phyloP scores from a whole-genome alignment of 2,329 filamentous ascomycete species.

The Karstenula rhodostoma region DNA sequence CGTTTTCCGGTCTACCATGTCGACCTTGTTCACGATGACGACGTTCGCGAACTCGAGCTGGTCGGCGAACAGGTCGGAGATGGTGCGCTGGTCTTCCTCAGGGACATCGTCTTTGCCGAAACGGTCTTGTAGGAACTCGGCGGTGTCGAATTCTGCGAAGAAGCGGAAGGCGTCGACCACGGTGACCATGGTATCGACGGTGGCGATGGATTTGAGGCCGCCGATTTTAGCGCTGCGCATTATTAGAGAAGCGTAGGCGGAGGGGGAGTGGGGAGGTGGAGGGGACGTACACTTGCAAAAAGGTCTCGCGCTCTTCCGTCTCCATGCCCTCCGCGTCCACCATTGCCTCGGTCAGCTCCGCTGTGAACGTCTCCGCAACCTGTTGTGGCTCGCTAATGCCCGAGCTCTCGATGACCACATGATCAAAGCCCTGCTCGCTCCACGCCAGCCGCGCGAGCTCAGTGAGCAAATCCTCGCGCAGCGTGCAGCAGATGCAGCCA shows the following conservation, averaged over 20 bases:
- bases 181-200: slow-evolving; percentile 75
- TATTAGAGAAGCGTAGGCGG: slow-evolving; percentile 4
- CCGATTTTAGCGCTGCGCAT: slow-evolving; percentile 52
- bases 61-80: slow-evolving; percentile 78
- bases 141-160: slow-evolving; percentile 75
- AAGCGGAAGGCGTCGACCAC: slow-evolving; percentile 78
- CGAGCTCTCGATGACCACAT: slow-evolving; percentile 75
- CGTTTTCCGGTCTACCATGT: slow-evolving; percentile 63
- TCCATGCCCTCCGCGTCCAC: slow-evolving; percentile 53
- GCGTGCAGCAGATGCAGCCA: slow-evolving; percentile 77
- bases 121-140: slow-evolving; percentile 71
- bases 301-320: slow-evolving; percentile 54
- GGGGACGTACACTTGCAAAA: slow-evolving; percentile 56
- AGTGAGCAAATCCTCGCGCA: slow-evolving; percentile 74
- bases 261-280: not conserved
- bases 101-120: slow-evolving; percentile 63
- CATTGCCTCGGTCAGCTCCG: slow-evolving; percentile 57
- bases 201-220: slow-evolving; percentile 71
- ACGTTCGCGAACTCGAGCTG: slow-evolving; percentile 82
- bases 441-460: slow-evolving; percentile 72
- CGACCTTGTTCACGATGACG: slow-evolving; percentile 74
- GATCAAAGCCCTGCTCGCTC: slow-evolving; percentile 68
- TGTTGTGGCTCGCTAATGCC: slow-evolving; percentile 78
- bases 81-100: slow-evolving; percentile 74
- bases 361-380: slow-evolving; percentile 76